Percentiles rank a stretch among this genome's conserved stretches.
Evolutionary conservation across 495 filamentous ascomycete species (phyloP).

Genomic region (Daldinia grandis): DNA sequence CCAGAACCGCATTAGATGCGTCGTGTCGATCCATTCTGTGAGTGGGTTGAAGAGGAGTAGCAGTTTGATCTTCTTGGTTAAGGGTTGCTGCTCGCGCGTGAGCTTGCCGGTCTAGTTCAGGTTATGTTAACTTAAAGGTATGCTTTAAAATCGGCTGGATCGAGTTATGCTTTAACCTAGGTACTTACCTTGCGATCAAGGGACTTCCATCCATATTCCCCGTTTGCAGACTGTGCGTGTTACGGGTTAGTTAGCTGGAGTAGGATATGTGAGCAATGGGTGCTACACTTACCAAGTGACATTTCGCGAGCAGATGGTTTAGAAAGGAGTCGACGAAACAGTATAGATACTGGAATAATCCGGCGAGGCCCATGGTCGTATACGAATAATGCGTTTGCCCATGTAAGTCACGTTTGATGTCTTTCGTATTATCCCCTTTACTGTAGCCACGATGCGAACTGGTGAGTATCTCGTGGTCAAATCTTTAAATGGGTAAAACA

Average conservation of each 20-base stretch:
- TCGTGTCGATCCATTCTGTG: constrained; percentile 52
- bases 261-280: neutral
- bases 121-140: neutral
- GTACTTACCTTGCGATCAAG: constrained; percentile 43
- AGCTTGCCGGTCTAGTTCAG: constrained; percentile 44
- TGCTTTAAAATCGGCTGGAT: neutral
- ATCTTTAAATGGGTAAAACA: neutral
- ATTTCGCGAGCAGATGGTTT: constrained; percentile 6
- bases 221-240: constrained; percentile 27
- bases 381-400: neutral
- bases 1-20: constrained; percentile 48
- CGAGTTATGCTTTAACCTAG: neutral
- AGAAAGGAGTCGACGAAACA: constrained; percentile 8
- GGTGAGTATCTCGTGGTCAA: neutral
- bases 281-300: constrained; percentile 3
- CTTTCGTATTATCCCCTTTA: neutral
- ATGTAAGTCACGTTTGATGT: neutral
- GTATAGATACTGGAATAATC: neutral
- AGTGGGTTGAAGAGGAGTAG: constrained; percentile 54
- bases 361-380: neutral
- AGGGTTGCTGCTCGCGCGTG: constrained; percentile 49
- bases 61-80: constrained; percentile 55
- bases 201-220: constrained; percentile 50
- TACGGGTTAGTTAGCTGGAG: neutral
- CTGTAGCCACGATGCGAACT: neutral